Percentiles rank a stretch among this genome's conserved stretches.
phyloP scores from a whole-genome alignment of 495 filamentous ascomycete genomes.

The Talaromyces adpressus region DNA sequence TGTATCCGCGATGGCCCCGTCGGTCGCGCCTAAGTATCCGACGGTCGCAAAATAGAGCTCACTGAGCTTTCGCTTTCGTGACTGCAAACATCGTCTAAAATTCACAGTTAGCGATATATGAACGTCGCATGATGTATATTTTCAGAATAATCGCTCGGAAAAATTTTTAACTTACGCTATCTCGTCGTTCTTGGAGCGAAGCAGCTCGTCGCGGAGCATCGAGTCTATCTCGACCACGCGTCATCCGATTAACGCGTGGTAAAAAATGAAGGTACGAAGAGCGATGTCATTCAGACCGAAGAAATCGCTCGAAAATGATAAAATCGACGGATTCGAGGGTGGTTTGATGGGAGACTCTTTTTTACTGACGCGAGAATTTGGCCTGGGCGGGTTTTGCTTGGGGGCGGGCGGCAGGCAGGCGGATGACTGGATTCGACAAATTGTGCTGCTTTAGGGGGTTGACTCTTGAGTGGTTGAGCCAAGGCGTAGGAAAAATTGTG shows the following conservation, averaged over 20 bases:
- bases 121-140: slow-evolving; percentile 9
- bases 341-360: slow-evolving; percentile 6
- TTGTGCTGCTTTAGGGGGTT: slow-evolving; percentile 12
- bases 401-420: slow-evolving; percentile 8
- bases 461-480: background rate
- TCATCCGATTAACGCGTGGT: slow-evolving; percentile 54
- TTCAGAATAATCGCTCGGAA: slow-evolving; percentile 13
- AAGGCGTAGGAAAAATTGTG: background rate
- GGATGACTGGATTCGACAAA: slow-evolving; percentile 11
- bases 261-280: slow-evolving; percentile 36
- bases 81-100: slow-evolving; percentile 64
- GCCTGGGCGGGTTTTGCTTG: slow-evolving; percentile 25
- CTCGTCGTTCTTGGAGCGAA: slow-evolving; percentile 54
- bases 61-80: slow-evolving; percentile 77
- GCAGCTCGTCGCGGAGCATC: slow-evolving; percentile 51
- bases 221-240: slow-evolving; percentile 46
- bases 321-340: slow-evolving; percentile 30
- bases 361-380: slow-evolving; percentile 28
- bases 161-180: slow-evolving; percentile 47
- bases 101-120: slow-evolving; percentile 26
- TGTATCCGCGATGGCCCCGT: slow-evolving; percentile 45
- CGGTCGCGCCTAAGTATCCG: slow-evolving; percentile 41
- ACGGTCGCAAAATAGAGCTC: slow-evolving; percentile 63
- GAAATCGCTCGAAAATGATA: slow-evolving; percentile 49
- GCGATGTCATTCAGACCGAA: slow-evolving; percentile 43